phyloP scores from a whole-genome alignment of 2,329 filamentous ascomycete genomes.

The Metarhizium sp. region DNA sequence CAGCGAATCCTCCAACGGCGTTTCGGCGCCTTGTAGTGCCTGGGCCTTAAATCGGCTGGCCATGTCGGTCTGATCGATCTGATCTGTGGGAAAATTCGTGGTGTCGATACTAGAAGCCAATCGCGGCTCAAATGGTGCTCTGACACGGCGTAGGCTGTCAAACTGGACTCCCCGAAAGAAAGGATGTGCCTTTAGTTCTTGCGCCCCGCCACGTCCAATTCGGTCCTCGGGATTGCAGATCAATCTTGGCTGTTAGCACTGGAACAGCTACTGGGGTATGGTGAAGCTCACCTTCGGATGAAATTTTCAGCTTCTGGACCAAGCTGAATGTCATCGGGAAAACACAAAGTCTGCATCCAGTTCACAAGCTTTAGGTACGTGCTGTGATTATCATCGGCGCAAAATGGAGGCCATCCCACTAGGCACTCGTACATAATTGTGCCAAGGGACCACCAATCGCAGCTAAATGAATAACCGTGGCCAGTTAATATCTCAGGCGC shows the following conservation, averaged over 20 bases:
- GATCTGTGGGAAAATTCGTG: slow-evolving; percentile 96
- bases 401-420: slow-evolving; percentile 98
- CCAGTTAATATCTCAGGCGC: slow-evolving; percentile 97
- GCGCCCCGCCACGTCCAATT: slow-evolving; percentile 74
- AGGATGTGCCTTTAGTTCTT: slow-evolving; percentile 84
- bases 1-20: slow-evolving; percentile 36
- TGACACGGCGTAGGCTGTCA: slow-evolving; percentile 81
- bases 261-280: not conserved
- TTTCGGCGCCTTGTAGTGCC: slow-evolving; percentile 60
- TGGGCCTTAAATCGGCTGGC: slow-evolving; percentile 77
- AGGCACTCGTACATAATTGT: slow-evolving; percentile 99
- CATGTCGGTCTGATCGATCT: slow-evolving; percentile 94
- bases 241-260: slow-evolving; percentile 45
- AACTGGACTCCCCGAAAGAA: slow-evolving; percentile 98
- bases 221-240: slow-evolving; percentile 91
- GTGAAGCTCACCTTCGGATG: slow-evolving; percentile 65
- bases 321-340: slow-evolving; percentile 87
- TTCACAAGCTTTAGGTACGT: slow-evolving; percentile 99
- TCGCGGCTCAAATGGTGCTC: slow-evolving; percentile 91
- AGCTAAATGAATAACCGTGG: slow-evolving; percentile 91
- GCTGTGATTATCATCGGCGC: slow-evolving; percentile 94
- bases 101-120: slow-evolving; percentile 90
- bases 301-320: slow-evolving; percentile 84
- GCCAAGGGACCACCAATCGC: slow-evolving; percentile 98
- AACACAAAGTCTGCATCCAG: slow-evolving; percentile 91